Base-by-base conservation (phyloP, 176 grass and related monocot species). In the Ananas comosus region DNA sequence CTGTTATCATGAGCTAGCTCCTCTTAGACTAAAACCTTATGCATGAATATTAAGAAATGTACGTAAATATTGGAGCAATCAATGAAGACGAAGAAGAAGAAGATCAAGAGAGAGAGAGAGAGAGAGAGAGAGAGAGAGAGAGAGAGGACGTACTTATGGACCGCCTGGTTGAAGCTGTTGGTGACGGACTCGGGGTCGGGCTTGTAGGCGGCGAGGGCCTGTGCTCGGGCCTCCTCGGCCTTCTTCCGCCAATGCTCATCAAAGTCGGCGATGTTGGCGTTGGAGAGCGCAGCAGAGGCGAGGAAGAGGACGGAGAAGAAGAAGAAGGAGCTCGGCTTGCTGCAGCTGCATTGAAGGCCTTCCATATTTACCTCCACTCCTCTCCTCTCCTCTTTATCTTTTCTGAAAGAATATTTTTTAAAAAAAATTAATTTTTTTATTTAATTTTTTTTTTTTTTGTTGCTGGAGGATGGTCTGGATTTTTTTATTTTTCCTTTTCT, bases 151-250 rank as follows among this genome's bases (percentile, higher is more conserved):
- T 76, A 64, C 91, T 76, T 80, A 67, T 83, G 73, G 24, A 96
- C 91, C 16, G 49, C 91, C 23, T 33, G 22, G 73, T 91, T 91
- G 82, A 96, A 69, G 67, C 29, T 16, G 70, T 83, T 73, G 22
- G 82, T 83, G 49, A 87, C 76, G 59, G 78, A 72, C 27, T 67
- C 80, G 12, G 91, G 91, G n/a, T 96, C 71, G 9, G 80, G 85
- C 23, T 69, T 57, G 85, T 96, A 91, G 2, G 80, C 56, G 17
- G 48, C 64, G 57, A 13, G 16, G 0, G 70, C 72, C 10, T n/a
- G 19, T 13, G 59, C 67, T 53, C 66, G 67, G 3, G 89, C 85
- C 21, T 17, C 16, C 12, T 69, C 69, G 54, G 47, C 74, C 65
- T 72, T 73, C 63, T 68, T 80, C 59, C 68, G 61, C 89, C 85